Percentiles rank a stretch among this genome's conserved stretches.
Evolutionary conservation across 306 rosid genomes (phyloP).

Genomic region (Ammopiptanthus mongolicus): DNA sequence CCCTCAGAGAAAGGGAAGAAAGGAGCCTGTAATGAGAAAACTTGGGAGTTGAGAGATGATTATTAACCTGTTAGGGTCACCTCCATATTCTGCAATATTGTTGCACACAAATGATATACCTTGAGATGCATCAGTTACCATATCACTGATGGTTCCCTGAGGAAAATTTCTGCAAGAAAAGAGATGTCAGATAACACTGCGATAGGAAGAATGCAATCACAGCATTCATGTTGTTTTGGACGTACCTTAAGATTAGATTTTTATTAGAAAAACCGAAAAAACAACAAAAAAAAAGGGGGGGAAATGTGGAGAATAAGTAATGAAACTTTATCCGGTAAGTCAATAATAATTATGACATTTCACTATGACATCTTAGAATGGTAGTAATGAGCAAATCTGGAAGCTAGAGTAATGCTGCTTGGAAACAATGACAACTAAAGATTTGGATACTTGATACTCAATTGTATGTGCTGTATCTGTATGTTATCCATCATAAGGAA

Average conservation of each 20-base stretch:
- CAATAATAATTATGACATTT: not conserved
- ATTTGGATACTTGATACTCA: too few species aligned
- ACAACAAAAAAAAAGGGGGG: not conserved
- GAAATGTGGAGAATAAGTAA: not conserved
- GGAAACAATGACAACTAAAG: not conserved
- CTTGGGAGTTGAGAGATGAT: not conserved
- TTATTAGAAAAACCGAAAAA: not conserved
- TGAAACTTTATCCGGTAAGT: not conserved
- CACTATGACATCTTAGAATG: not conserved
- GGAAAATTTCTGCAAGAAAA: conserved; percentile 78
- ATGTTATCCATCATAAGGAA: not conserved
- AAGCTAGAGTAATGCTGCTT: not conserved
- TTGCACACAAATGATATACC: conserved; percentile 91
- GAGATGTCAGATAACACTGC: conserved; percentile 2
- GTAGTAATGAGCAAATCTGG: not conserved
- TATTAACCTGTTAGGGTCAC: conserved; percentile 73
- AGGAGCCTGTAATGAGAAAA: not conserved
- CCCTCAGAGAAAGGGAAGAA: not conserved
- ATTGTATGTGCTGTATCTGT: too few species aligned
- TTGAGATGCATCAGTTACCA: conserved; percentile 78
- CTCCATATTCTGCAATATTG: conserved; percentile 88
- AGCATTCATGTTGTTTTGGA: not conserved
- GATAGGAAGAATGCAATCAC: not conserved
- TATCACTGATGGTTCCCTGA: conserved; percentile 87
- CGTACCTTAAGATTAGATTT: not conserved